Percentiles rank a stretch among this genome's conserved stretches.
These are phyloP conservation scores for Taiozyma sp. DNA, from an alignment of 1,139 yeast genomes.

Conservation along the genomic window DNA sequence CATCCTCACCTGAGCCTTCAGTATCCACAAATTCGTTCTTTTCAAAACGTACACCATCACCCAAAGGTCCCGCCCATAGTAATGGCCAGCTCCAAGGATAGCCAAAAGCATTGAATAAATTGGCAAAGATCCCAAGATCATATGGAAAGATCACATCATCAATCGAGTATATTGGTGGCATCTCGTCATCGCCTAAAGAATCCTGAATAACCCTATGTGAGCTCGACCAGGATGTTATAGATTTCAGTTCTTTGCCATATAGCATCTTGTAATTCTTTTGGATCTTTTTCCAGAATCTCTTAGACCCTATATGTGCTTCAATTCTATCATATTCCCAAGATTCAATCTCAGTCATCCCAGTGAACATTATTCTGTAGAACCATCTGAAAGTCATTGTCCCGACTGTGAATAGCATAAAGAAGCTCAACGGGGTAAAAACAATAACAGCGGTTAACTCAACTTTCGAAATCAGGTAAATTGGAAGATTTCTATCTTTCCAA, in stretches of 20 bases:
- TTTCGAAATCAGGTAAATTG: slow-evolving; percentile 52
- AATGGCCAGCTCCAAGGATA: slow-evolving; percentile 57
- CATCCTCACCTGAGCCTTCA: slow-evolving; percentile 45
- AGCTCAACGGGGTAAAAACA: slow-evolving; percentile 47
- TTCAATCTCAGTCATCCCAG: slow-evolving; percentile 91
- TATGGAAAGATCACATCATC: slow-evolving; percentile 65
- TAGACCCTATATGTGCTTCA: slow-evolving; percentile 54
- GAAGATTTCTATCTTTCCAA: slow-evolving; percentile 50
- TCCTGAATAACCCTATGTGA: slow-evolving; percentile 20
- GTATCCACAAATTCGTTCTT: slow-evolving; percentile 44
- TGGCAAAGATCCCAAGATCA: slow-evolving; percentile 58
- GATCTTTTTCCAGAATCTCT: slow-evolving; percentile 46
- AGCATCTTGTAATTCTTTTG: slow-evolving; percentile 39
- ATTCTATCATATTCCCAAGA: slow-evolving; percentile 87
- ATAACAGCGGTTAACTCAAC: slow-evolving; percentile 52
- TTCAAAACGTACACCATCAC: slow-evolving; percentile 46
- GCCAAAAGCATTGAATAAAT: slow-evolving; percentile 48
- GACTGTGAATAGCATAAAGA: slow-evolving; percentile 56
- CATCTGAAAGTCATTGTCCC: slow-evolving; percentile 57
- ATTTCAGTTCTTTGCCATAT: slow-evolving; percentile 41
- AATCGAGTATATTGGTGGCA: slow-evolving; percentile 33
- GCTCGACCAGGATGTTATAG: slow-evolving; percentile 41
- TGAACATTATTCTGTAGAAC: slow-evolving; percentile 43
- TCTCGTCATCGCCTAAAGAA: slow-evolving; percentile 15
- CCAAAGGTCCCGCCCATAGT: slow-evolving; percentile 61